These are phyloP conservation scores for Barbarea vulgaris DNA, from an alignment of 345 rosid species.

Conservation along the genomic window DNA sequence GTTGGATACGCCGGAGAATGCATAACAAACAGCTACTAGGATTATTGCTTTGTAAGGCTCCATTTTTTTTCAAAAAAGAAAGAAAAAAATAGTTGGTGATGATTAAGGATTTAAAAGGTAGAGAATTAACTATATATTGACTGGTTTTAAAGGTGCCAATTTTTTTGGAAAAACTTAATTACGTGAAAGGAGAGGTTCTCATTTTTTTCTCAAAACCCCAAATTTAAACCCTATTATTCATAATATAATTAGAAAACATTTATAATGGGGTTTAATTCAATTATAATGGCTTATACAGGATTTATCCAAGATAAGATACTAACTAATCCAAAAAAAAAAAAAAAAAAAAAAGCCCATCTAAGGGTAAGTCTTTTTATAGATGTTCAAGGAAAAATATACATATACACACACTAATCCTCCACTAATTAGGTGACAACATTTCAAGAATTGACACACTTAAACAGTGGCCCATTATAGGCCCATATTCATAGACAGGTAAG, in stretches of 20 bases:
- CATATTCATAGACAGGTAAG: conserved; percentile 7
- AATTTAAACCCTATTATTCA: not conserved
- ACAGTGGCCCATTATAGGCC: conserved; percentile 20
- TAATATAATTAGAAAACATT: not conserved
- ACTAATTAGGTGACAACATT: not conserved
- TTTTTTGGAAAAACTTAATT: conserved; percentile 7
- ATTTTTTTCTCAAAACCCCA: not conserved
- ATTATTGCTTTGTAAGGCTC: conserved; percentile 28
- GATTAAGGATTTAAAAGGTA: not conserved
- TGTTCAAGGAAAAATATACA: not conserved
- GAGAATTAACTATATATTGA: not conserved
- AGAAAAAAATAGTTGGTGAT: not conserved
- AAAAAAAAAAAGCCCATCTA: not conserved
- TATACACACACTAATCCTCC: not conserved
- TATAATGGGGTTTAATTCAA: not conserved
- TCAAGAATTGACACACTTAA: not conserved
- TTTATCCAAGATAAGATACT: not conserved
- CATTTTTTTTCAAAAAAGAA: conserved; percentile 7
- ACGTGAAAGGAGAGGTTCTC: not conserved
- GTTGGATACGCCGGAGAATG: conserved; percentile 17
- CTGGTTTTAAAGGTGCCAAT: not conserved
- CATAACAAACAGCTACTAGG: conserved; percentile 12
- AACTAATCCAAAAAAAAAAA: not conserved
- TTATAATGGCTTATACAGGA: not conserved
- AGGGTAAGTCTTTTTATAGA: not conserved